Evolutionary conservation across 2,329 filamentous ascomycete genomes (phyloP), one percentile per base, ranked within the genome.

Genomic region (Aspergillus fructus): DNA sequence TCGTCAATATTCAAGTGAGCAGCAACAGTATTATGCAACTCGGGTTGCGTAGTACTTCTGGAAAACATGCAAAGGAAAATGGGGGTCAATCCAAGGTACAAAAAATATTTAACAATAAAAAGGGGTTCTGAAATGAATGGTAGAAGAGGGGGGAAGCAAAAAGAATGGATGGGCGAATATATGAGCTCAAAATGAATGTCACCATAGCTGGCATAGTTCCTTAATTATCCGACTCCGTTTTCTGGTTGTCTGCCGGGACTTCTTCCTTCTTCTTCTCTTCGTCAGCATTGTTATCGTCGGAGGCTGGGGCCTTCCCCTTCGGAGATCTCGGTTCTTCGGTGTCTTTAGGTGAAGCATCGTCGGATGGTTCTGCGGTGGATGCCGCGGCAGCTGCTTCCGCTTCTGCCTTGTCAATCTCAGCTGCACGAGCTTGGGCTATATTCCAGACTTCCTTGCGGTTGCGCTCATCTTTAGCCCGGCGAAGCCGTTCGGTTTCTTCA

Each of bases 401-500:
- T 2, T 68, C 69, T 2, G 65, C 69, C 19, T 72, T 73, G 45
- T 76, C 77, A 64, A 80, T 78, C 61, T 83, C 83, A 1, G 78
- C 78, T 56, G 78, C 78, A 58, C 81, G 71, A 48, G 77, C 79
- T 59, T 81, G 78, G 65, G 82, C 76, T 30, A 79, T 74, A 61
- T 86, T 83, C 69, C 78, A 83, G 24, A 85, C 90, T 73, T 97
- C 93, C 66, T 85, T 88, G 56, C 93, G 83, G 58, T 92, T 91
- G 65, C 85, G 83, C 59, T 97, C 94, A 68, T 99, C 94, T 72
- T 93, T 96, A 37, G 87, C 85, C 70, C 88, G 89, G 49, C 94
- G 83, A 46, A 91, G 81, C 53, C 94, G 84, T 76, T 99, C 94
- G 0, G 93, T 89, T 76, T 99, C 94, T 73, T 97, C 94, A 49